Conservation (phyloP, 495 filamentous ascomycete genomes). For the Coniosporium apollinis region DNA sequence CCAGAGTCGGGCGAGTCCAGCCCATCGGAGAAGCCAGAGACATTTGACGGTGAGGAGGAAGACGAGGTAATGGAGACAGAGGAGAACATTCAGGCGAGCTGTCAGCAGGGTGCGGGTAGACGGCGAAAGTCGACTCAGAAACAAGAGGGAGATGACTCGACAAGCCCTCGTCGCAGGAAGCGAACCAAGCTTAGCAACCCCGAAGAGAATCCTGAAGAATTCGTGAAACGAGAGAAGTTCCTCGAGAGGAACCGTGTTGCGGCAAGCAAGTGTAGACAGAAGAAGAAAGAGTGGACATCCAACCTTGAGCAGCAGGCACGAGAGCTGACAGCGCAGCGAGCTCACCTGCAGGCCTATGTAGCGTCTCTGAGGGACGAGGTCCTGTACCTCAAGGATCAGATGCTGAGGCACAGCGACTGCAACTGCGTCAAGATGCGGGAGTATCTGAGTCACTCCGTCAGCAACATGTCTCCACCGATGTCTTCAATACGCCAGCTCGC, state of each 20-base stretch:
- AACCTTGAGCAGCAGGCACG: constrained; percentile 13
- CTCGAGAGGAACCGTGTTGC: constrained; percentile 71
- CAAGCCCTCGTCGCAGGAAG: too few relatives aligned
- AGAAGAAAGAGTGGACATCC: constrained; percentile 50
- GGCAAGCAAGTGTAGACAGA: constrained; percentile 72
- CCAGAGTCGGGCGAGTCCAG: constrained; percentile 7
- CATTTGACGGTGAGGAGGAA: too few relatives aligned
- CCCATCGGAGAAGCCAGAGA: constrained; percentile 2
- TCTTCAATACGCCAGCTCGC: too few relatives aligned
- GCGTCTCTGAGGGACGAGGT: constrained; percentile 25
- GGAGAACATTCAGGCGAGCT: too few relatives aligned
- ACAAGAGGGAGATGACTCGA: too few relatives aligned
- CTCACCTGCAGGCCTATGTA: constrained; percentile 14
- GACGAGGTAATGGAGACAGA: too few relatives aligned
- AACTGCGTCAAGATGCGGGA: constrained; percentile 14
- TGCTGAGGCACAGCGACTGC: constrained; percentile 27
- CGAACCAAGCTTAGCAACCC: not conserved
- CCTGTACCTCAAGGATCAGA: constrained; percentile 25
- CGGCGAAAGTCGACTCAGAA: too few relatives aligned
- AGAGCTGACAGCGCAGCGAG: constrained; percentile 13
- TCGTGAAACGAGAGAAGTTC: constrained; percentile 28
- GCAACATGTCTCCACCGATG: not conserved
- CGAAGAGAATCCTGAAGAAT: constrained; percentile 4
- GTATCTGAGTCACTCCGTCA: constrained; percentile 2
- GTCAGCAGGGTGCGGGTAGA: too few relatives aligned